phyloP scores from a whole-genome alignment of 768 basidiomycete species.

The Podaxis rugospora region DNA sequence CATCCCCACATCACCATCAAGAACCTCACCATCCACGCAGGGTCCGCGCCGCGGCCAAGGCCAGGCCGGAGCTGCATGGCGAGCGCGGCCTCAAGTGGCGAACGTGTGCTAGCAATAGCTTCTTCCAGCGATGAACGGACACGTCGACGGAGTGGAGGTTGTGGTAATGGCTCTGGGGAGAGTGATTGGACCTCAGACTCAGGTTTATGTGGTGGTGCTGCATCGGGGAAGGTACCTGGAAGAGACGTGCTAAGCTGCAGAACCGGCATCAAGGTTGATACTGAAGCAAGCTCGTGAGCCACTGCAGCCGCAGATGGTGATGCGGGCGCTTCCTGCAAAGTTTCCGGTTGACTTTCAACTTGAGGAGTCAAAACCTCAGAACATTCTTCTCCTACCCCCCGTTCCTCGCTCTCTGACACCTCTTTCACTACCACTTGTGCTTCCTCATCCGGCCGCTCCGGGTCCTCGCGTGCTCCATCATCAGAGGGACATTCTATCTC shows the following conservation, averaged over 20 bases:
- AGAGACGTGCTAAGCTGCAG: constrained; percentile 19
- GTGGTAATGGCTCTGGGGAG: constrained; percentile 8
- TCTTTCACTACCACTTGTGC: neutral
- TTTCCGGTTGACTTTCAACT: neutral
- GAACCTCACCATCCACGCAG: constrained; percentile 77
- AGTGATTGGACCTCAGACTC: neutral
- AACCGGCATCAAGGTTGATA: neutral
- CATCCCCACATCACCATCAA: constrained; percentile 79
- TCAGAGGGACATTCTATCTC: neutral
- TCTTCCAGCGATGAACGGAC: constrained; percentile 7
- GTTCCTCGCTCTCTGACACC: neutral
- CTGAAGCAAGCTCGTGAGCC: neutral
- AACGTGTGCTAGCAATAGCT: constrained; percentile 20
- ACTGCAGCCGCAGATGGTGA: neutral
- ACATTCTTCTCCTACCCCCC: neutral
- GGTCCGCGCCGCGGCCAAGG: constrained; percentile 63
- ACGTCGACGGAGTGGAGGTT: constrained; percentile 8
- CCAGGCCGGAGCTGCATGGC: constrained; percentile 78
- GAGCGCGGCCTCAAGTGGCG: constrained; percentile 62
- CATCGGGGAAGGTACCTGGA: constrained; percentile 25
- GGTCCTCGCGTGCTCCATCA: neutral
- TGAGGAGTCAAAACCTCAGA: neutral
- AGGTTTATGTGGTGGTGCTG: neutral
- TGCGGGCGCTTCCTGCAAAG: neutral
- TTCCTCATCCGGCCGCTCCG: neutral